These are phyloP conservation scores for Microdochium bolleyi DNA, from an alignment of 2,329 filamentous ascomycete genomes.

Conservation along the genomic window DNA sequence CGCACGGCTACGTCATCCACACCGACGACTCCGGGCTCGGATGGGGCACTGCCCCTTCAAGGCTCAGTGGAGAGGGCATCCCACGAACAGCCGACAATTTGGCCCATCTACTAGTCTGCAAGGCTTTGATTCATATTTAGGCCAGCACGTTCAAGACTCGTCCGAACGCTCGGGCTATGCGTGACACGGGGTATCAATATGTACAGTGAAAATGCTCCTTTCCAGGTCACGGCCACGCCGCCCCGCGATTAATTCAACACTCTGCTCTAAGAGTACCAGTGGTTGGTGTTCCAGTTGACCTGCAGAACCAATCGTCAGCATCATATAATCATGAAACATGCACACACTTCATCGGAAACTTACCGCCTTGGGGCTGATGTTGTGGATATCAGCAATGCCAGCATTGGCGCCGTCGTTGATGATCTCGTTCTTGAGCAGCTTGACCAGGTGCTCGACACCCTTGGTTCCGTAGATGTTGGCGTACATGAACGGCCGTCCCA, in stretches of 20 bases:
- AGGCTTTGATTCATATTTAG: too few species aligned
- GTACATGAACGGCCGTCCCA: constrained; percentile 38
- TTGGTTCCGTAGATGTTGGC: constrained; percentile 35
- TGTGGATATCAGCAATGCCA: constrained; percentile 16
- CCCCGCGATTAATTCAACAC: neutral
- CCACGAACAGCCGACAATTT: too few species aligned
- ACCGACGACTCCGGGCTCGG: too few species aligned
- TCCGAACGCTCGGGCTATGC: too few species aligned
- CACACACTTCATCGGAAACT: neutral
- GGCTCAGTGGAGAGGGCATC: too few species aligned
- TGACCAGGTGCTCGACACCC: constrained; percentile 31
- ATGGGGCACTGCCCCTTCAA: too few species aligned
- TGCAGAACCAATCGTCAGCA: neutral
- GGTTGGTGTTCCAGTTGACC: neutral
- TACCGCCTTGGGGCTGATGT: constrained; percentile 12
- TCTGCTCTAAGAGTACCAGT: neutral
- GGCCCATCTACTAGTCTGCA: too few species aligned
- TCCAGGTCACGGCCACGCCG: neutral
- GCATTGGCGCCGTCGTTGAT: constrained; percentile 17
- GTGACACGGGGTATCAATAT: neutral
- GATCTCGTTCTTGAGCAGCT: constrained; percentile 36
- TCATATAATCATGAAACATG: neutral
- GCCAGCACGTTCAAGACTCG: too few species aligned
- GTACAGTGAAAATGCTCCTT: neutral
- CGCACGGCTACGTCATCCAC: too few species aligned